Evolutionary conservation across 2,329 filamentous ascomycete species (phyloP).

Genomic region (Verticillium alfalfae): DNA sequence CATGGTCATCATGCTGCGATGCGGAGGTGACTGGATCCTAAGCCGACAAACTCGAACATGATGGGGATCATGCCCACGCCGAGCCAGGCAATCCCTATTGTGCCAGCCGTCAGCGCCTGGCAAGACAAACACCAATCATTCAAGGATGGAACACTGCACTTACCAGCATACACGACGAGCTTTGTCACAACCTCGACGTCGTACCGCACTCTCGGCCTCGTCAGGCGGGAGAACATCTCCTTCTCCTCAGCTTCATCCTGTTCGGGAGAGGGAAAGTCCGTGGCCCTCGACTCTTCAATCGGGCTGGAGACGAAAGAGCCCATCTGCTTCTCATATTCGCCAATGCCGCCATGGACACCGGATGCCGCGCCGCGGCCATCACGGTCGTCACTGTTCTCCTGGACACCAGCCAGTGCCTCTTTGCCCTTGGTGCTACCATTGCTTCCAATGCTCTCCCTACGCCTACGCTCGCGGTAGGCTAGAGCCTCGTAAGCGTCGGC

Average conservation of each 20-base stretch:
- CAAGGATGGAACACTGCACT: slow-evolving; percentile 20
- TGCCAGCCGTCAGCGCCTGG: slow-evolving; percentile 7
- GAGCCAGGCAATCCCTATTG: slow-evolving; percentile 73
- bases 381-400: slow-evolving; percentile 29
- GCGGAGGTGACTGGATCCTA: slow-evolving; percentile 37
- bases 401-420: slow-evolving; percentile 35
- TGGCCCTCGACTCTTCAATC: slow-evolving; percentile 22
- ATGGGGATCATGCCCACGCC: slow-evolving; percentile 71
- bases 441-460: slow-evolving; percentile 50
- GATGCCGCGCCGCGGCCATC: slow-evolving; percentile 33
- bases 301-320: slow-evolving; percentile 30
- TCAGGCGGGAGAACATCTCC: slow-evolving; percentile 78
- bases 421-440: slow-evolving; percentile 41
- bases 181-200: slow-evolving; percentile 99
- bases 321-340: slow-evolving; percentile 69
- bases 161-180: slow-evolving; percentile 88
- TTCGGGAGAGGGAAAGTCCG: slow-evolving; percentile 30
- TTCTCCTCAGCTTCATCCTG: slow-evolving; percentile 57
- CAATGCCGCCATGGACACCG: slow-evolving; percentile 44
- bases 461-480: slow-evolving; percentile 71
- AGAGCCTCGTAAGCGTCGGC: slow-evolving; percentile 95
- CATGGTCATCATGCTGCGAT: slow-evolving; percentile 1
- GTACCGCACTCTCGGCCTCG: slow-evolving; percentile 85
- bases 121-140: slow-evolving; percentile 2
- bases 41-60: slow-evolving; percentile 58